phyloP scores from a whole-genome alignment of 2,329 filamentous ascomycete species.

The Didymella keratinophila region DNA sequence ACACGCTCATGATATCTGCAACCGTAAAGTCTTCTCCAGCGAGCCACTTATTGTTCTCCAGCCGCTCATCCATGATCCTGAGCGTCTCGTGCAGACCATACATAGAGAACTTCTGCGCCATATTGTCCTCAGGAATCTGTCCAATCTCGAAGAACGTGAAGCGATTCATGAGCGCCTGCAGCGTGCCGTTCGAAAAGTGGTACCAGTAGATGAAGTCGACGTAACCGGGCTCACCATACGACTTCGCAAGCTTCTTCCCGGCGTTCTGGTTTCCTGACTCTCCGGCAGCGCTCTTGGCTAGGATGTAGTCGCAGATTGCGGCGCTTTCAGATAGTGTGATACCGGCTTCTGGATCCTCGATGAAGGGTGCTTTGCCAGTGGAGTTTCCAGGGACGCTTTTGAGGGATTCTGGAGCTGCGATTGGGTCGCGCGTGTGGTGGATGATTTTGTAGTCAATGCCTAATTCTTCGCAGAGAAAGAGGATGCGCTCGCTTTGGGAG shows the following conservation, averaged over 20 bases:
- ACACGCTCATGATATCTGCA: slow-evolving; percentile 70
- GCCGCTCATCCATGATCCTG: slow-evolving; percentile 55
- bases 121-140: slow-evolving; percentile 34
- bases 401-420: slow-evolving; percentile 31
- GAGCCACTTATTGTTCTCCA: slow-evolving; percentile 61
- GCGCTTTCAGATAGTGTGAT: slow-evolving; percentile 60
- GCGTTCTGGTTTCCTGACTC: slow-evolving; percentile 50
- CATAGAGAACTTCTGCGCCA: slow-evolving; percentile 15
- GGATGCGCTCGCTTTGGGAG: slow-evolving; percentile 68
- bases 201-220: slow-evolving; percentile 69
- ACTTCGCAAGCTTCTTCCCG: slow-evolving; percentile 21
- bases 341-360: slow-evolving; percentile 61
- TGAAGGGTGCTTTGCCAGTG: slow-evolving; percentile 64
- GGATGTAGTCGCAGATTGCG: slow-evolving; percentile 69
- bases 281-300: slow-evolving; percentile 56
- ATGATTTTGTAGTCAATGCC: slow-evolving; percentile 60
- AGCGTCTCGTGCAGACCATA: slow-evolving; percentile 51
- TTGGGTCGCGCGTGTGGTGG: slow-evolving; percentile 56
- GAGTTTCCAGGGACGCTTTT: slow-evolving; percentile 37
- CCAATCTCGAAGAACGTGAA: slow-evolving; percentile 39
- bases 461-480: slow-evolving; percentile 71
- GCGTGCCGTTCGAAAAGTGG: slow-evolving; percentile 58
- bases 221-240: slow-evolving; percentile 58
- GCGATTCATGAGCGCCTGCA: slow-evolving; percentile 47
- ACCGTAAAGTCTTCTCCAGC: slow-evolving; percentile 67